These are phyloP conservation scores for Ambrosiella beaveri DNA, from an alignment of 2,329 filamentous ascomycete genomes.

Conservation along the genomic window DNA sequence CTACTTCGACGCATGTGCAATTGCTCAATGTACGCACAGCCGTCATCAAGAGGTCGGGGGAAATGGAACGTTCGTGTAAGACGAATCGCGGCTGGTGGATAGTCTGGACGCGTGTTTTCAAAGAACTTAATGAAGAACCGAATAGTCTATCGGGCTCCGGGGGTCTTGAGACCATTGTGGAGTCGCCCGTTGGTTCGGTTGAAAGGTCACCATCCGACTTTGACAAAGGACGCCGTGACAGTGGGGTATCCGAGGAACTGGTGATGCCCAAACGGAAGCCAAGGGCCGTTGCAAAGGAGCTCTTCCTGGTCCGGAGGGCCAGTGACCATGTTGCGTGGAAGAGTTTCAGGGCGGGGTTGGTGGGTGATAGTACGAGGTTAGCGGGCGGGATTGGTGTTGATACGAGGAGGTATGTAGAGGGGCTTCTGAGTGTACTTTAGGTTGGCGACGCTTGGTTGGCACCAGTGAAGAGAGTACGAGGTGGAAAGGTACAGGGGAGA, in stretches of 20 bases:
- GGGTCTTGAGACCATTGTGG: conserved; percentile 7
- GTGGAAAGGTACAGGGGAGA: not conserved
- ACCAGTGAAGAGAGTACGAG: not conserved
- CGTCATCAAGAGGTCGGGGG: conserved; percentile 20
- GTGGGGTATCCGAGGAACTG: conserved; percentile 13
- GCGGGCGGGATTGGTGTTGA: conserved; percentile 62
- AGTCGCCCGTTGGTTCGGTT: conserved; percentile 7
- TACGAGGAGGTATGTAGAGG: conserved; percentile 58
- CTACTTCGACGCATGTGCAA: conserved; percentile 47
- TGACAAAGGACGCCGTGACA: not conserved
- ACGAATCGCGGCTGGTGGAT: conserved; percentile 54
- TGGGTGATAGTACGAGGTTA: conserved; percentile 32
- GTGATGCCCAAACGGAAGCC: not conserved
- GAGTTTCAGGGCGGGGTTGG: conserved; percentile 18
- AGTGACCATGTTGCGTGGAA: conserved; percentile 34
- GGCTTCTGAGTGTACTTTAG: conserved; percentile 35
- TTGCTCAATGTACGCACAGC: conserved; percentile 38
- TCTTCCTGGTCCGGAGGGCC: conserved; percentile 42
- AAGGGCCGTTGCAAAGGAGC: conserved; percentile 33
- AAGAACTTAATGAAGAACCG: not conserved
- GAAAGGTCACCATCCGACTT: not conserved
- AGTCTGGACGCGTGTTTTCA: conserved; percentile 43
- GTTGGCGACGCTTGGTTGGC: conserved; percentile 1
- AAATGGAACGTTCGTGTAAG: conserved; percentile 46
- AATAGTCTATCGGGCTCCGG: not conserved